Conservation (phyloP, 2,329 filamentous ascomycete species). For the Pseudocercospora cruenta region DNA sequence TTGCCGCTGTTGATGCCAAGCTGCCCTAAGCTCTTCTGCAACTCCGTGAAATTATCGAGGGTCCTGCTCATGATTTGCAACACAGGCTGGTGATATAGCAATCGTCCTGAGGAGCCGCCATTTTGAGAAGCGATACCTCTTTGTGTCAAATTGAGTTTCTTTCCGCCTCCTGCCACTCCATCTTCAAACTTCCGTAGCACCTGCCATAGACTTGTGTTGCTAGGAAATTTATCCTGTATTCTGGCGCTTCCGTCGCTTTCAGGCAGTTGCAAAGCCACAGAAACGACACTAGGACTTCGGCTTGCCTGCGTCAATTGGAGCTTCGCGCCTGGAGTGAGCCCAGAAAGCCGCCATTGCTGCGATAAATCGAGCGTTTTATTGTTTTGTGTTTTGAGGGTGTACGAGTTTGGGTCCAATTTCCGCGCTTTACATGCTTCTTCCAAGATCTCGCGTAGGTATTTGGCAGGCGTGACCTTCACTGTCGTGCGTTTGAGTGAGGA, state of each 20-base stretch:
- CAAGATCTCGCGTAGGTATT: conserved; percentile 80
- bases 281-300: conserved; percentile 81
- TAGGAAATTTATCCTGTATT: conserved; percentile 82
- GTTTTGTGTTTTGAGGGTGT: conserved; percentile 83
- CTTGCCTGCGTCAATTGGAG: conserved; percentile 88
- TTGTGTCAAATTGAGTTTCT: conserved; percentile 76
- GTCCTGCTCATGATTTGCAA: conserved; percentile 62
- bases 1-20: conserved; percentile 85
- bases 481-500: conserved; percentile 74
- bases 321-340: conserved; percentile 82
- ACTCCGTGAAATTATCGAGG: conserved; percentile 78
- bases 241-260: conserved; percentile 69
- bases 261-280: conserved; percentile 84
- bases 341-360: conserved; percentile 78
- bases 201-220: conserved; percentile 85
- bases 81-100: conserved; percentile 87
- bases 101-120: conserved; percentile 64
- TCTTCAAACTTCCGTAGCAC: conserved; percentile 89
- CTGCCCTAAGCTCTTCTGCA: conserved; percentile 87
- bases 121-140: conserved; percentile 66
- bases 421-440: conserved; percentile 87
- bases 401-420: conserved; percentile 71
- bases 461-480: conserved; percentile 81
- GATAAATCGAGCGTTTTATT: conserved; percentile 86
- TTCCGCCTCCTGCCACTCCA: conserved; percentile 58